Conservation (phyloP, 2,329 filamentous ascomycete species). For the Dactylonectria macrodidyma region DNA sequence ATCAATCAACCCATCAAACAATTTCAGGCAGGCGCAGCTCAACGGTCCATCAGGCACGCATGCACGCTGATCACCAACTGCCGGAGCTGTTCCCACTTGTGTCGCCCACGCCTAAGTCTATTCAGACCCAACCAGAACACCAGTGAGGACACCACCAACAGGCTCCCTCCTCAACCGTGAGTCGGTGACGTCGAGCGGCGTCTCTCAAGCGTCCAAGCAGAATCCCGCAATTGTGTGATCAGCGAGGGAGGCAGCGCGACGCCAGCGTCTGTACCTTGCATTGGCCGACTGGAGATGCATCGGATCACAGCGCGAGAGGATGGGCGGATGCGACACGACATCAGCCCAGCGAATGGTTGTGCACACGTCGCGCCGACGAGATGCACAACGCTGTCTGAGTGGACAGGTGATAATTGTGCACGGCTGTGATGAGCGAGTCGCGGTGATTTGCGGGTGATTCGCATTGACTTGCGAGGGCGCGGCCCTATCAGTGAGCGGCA, state of each 20-base stretch:
- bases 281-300: constrained; percentile 43
- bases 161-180: constrained; percentile 39
- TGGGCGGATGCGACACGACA: constrained; percentile 48
- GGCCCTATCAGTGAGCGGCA: constrained; percentile 51
- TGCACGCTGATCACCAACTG: constrained; percentile 23
- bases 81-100: constrained; percentile 25
- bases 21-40: constrained; percentile 19
- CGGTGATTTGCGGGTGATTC: constrained; percentile 42
- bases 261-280: constrained; percentile 48
- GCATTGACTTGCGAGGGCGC: constrained; percentile 38
- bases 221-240: constrained; percentile 40
- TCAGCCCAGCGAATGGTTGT: constrained; percentile 49
- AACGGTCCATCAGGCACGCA: constrained; percentile 10
- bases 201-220: constrained; percentile 36
- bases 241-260: constrained; percentile 40
- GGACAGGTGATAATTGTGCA: constrained; percentile 46
- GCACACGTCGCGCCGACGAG: constrained; percentile 46
- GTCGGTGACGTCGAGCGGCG: constrained; percentile 44
- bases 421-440: constrained; percentile 40
- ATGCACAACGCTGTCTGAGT: constrained; percentile 46
- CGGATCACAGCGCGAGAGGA: constrained; percentile 37
- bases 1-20: constrained; percentile 11
- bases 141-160: constrained; percentile 31
- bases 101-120: constrained; percentile 11
- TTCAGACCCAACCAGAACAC: constrained; percentile 38